phyloP scores from a whole-genome alignment of 164 flowering plant genomes.

The Stephania cephalantha region DNA sequence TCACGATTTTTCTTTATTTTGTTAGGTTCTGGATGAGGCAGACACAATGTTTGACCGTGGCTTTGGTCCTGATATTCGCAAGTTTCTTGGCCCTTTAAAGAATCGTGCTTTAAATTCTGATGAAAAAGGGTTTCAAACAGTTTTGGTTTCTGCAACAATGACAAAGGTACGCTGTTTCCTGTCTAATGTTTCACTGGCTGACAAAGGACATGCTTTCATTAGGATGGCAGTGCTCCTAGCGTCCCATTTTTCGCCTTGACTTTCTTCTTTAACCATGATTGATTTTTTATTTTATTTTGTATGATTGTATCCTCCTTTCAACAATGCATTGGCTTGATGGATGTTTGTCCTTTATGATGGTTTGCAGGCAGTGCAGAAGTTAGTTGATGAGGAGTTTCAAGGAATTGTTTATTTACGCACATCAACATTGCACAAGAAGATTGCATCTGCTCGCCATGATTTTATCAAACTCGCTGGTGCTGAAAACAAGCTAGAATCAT shows the following conservation, averaged over 20 bases:
- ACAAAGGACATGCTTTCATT: neutral
- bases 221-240: neutral
- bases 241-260: neutral
- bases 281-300: neutral
- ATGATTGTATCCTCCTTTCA: neutral
- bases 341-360: conserved; percentile 6
- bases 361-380: conserved; percentile 77
- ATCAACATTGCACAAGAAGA: conserved; percentile 83
- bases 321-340: neutral
- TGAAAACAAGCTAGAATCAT: conserved; percentile 88
- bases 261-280: neutral
- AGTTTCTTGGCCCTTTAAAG: conserved; percentile 78
- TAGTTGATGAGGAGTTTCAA: conserved; percentile 91
- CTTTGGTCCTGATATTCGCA: conserved; percentile 94
- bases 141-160: conserved; percentile 92
- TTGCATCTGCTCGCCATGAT: conserved; percentile 94
- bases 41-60: conserved; percentile 99
- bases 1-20: conserved; percentile 9
- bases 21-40: conserved; percentile 94
- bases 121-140: conserved; percentile 77
- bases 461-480: conserved; percentile 86
- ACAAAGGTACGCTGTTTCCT: conserved; percentile 45
- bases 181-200: neutral
- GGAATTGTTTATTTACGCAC: conserved; percentile 82
- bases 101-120: conserved; percentile 63